phyloP scores from a whole-genome alignment of 225 moss, liverwort and hornwort genomes.

The Marchantia polymorpha region DNA sequence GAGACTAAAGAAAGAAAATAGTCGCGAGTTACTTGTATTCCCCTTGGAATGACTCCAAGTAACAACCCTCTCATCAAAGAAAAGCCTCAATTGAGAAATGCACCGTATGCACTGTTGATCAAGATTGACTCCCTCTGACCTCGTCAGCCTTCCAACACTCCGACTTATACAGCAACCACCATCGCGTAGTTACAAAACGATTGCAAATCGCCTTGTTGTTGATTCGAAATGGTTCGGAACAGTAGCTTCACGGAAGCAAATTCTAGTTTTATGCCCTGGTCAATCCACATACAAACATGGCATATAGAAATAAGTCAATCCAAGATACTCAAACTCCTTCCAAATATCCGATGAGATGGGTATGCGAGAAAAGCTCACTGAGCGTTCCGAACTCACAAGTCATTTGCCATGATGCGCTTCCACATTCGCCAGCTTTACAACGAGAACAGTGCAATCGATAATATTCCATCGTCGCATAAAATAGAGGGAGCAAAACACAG shows the following conservation, averaged over 20 bases:
- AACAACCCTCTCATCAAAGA: neutral
- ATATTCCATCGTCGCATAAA: neutral
- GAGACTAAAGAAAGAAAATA: neutral
- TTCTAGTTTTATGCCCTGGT: neutral
- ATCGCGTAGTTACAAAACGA: neutral
- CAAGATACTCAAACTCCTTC: neutral
- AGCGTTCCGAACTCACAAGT: too few relatives aligned
- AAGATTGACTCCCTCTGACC: conserved; percentile 7
- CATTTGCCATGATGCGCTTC: neutral
- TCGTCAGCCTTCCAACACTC: neutral
- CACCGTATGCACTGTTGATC: neutral
- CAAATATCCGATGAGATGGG: neutral
- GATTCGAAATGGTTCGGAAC: neutral
- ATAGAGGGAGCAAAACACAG: neutral
- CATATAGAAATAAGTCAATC: neutral
- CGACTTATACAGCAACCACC: neutral
- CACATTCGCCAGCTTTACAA: neutral
- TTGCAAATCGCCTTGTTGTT: neutral
- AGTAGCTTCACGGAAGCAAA: neutral
- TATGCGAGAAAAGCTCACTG: neutral
- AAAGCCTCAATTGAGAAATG: neutral
- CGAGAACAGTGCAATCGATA: too few relatives aligned
- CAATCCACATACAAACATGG: neutral
- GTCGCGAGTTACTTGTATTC: neutral
- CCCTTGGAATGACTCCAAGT: neutral